Base-by-base conservation (phyloP, 371 early-diverging fungal genomes). In the Mortierella sp. region DNA sequence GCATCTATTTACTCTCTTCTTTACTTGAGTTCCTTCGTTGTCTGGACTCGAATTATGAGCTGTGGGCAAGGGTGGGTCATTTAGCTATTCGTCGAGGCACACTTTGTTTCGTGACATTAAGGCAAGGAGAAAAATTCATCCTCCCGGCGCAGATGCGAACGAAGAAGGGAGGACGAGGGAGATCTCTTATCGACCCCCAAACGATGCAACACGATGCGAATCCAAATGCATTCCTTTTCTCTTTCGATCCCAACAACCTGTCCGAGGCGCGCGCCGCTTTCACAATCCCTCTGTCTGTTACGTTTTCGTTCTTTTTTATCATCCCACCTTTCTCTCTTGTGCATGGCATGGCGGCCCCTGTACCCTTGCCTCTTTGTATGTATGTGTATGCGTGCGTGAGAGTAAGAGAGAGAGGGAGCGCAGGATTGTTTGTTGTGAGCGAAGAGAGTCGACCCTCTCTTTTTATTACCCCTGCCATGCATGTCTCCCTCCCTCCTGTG, bases 351-450 rank as follows among this genome's bases (percentile, higher is more conserved):
- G 6, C 6, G 6, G 6, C 43, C 31, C 31, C 3, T 59, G 59
- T 19, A 13, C 13, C 26, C 13, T 28, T 5, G 13, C 57, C 57
- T 0, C 26, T 13, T 26, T 50, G n/a, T 57, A 54, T 24, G 54
- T 54, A 6, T 26, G 24, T 55, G n/a, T 55, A 55, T 54, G n/a
- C n/a, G 54, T 24, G n/a, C n/a, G 28, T 57, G 57, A 26, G 26
- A n/a, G n/a, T 26, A 4, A 26, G 57, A 57, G 28, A 13, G 26
- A n/a, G n/a, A n/a, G n/a, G n/a, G n/a, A n/a, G n/a, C n/a, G n/a
- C n/a, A n/a, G n/a, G n/a, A n/a, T n/a, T n/a, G n/a, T n/a, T 57
- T 59, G 31, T 16, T 59, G 59, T 31, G 59, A 59, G 59, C 59
- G 16, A 59, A 28, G 11, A 31, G 6, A 14, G 14, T 59, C 59